Conservation (phyloP, 306 rosid species). For the Vigna angularis region DNA sequence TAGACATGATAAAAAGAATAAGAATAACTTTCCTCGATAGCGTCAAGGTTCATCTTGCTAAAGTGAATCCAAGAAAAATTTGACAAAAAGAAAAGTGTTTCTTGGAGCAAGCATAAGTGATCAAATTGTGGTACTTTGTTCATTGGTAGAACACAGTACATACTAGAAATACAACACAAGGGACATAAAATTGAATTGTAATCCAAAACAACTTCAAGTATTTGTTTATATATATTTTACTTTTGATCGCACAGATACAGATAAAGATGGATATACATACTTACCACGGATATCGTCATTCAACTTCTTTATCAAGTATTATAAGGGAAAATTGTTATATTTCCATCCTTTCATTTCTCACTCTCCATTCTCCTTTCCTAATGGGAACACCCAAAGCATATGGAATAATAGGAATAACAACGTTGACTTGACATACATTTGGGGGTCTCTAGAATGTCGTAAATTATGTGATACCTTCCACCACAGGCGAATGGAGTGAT, state of each 20-base stretch:
- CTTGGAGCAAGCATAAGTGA: slow-evolving; percentile 22
- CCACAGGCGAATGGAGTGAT: slow-evolving; percentile 85
- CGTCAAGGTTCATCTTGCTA: slow-evolving; percentile 24
- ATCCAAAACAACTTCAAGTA: slow-evolving; percentile 14
- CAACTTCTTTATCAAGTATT: slow-evolving; percentile 23
- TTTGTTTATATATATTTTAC: neutral
- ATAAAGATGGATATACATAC: slow-evolving; percentile 1
- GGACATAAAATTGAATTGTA: neutral
- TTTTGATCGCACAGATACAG: neutral
- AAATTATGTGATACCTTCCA: slow-evolving; percentile 67
- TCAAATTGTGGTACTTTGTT: neutral
- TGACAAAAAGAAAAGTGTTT: slow-evolving; percentile 23
- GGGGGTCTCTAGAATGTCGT: slow-evolving; percentile 20
- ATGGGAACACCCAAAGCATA: neutral
- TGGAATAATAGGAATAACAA: slow-evolving; percentile 1
- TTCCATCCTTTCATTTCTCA: slow-evolving; percentile 17
- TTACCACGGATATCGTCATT: slow-evolving; percentile 5
- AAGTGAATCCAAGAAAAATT: slow-evolving; percentile 6
- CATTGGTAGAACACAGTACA: neutral
- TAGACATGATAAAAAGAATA: slow-evolving; percentile 15
- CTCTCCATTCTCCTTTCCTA: slow-evolving; percentile 18
- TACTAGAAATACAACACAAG: slow-evolving; percentile 4
- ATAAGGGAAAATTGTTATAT: slow-evolving; percentile 7
- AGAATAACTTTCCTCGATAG: slow-evolving; percentile 5
- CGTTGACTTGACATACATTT: neutral